Evolutionary conservation across 169 alveolate species (phyloP).

Genomic region (Eimeria tenella): DNA sequence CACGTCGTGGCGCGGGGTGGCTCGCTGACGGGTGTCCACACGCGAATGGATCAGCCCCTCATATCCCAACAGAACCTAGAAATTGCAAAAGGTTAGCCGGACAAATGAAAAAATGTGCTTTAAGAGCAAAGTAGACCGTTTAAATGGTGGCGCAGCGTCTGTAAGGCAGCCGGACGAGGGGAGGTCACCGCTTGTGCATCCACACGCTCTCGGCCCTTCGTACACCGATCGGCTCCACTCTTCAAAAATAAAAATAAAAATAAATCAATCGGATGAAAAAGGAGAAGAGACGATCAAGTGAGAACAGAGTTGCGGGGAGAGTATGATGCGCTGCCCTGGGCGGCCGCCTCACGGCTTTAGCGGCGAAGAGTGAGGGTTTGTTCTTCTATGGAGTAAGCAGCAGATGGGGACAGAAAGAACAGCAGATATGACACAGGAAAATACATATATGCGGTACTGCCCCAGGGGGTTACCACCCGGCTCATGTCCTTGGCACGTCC

Average conservation of each 20-base stretch:
- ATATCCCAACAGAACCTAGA: constrained; percentile 26
- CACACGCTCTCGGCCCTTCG: constrained; percentile 36
- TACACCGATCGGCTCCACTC: constrained; percentile 8
- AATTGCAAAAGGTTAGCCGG: constrained; percentile 3
- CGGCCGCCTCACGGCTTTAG: constrained; percentile 61
- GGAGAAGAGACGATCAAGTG: constrained; percentile 50
- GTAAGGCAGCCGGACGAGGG: constrained; percentile 74
- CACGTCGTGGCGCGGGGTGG: constrained; percentile 52
- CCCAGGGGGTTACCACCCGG: constrained; percentile 41
- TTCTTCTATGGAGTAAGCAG: constrained; percentile 2
- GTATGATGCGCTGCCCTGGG: constrained; percentile 64
- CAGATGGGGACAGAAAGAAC: constrained; percentile 23
- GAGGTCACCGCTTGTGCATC: constrained; percentile 68
- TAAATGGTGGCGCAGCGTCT: constrained; percentile 5
- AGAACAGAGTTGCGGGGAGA: constrained; percentile 55
- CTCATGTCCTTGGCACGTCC: constrained; percentile 62
- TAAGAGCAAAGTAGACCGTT: not conserved
- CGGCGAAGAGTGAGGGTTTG: constrained; percentile 5
- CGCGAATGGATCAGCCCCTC: not conserved
- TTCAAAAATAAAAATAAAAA: constrained; percentile 43
- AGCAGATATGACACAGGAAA: constrained; percentile 42
- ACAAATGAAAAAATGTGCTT: not conserved
- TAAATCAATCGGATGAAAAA: not conserved
- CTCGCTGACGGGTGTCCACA: constrained; percentile 15
- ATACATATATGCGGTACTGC: constrained; percentile 1